Base-by-base conservation (phyloP, 31 red algal genomes). In the Endocladia muricata region DNA sequence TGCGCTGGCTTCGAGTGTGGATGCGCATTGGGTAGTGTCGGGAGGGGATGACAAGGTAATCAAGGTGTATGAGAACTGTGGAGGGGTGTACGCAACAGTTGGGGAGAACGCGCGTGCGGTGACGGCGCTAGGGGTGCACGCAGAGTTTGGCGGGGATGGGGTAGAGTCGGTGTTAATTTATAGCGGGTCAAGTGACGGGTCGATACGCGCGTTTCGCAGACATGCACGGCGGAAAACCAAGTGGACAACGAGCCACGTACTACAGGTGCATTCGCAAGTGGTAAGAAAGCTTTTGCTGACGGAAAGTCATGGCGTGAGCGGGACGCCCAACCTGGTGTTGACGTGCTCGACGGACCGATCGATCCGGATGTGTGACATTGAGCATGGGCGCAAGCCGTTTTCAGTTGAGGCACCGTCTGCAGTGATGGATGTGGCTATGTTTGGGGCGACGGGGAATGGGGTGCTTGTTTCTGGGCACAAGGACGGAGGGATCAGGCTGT, bases 21-120 rank as follows among this genome's bases (percentile, higher is more conserved):
- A 90, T 70, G 76, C 61, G 2, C 29, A 47, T 6, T 82, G 67
- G 67, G 40, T 76, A 33, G 86, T 77, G 25, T 82, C 77, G 32
- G 69, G 86, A 4, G 86, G 86, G 13, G 86, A 90, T 77, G 86
- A 90, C 38, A 82, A 54, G 34, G 34, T 41, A 1, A 51, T 90
- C 0, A 23, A 61, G 21, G 48, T 90, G 13, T 90, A 77, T 61
- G 77, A 81, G 41, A 67, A 52, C 35, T 43, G 25, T 44, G 84
- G 84, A 57, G 43, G 15, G 26, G 25, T 39, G 15, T 62, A 74
- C 31, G 55, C 41, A 3, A 43, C 57, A 19, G 39, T 84, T 39
- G 13, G 37, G 41, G 83, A 78, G 60, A 69, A 25, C 64, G 19
- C 63, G 6, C 72, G 73, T 13, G 44, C 44, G 44, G 62, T 86